Base-by-base conservation (phyloP, 768 basidiomycete species). In the Dictyophora rubrovolvata region DNA sequence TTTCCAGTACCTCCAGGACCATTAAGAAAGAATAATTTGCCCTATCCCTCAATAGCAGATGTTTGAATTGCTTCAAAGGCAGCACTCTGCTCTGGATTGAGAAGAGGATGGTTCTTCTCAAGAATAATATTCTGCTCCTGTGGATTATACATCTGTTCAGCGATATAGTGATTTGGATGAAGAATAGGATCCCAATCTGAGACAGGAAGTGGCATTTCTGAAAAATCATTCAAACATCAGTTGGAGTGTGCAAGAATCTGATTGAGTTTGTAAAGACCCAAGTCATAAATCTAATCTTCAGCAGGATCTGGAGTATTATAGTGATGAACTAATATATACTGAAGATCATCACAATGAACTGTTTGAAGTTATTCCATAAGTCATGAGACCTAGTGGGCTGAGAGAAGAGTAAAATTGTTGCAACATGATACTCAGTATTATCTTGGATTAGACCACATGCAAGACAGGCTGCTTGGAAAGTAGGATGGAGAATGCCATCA, bases 1-100 rank as follows among this genome's bases (percentile, higher is more conserved):
- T 79, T 80, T 12, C 78, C 75, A 55, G 72, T 71, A 0, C 77
- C 76, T 46, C 71, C 77, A 42, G 72, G 66, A 53, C 76, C 74
- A 61, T 73, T 66, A 5, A 79, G 58, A 49, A 78, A 79, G 61
- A 75, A 77, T 0, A 60, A 21, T 14, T 60, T 48, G 0, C 67
- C 70, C 6, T 49, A 10, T 10, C 64, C 34, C 1, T 57, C 5
- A 1, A 65, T 54, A 22, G 70, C 64, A 7, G 72, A 68, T 12
- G 63, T n/a, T 1, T 71, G 54, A 49, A 75, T 69, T 0, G 28
- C 20, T 23, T 72, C 57, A 61, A 61, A 74, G 3, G 69, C 70
- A 28, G 10, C 12, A 7, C 47, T 53, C 52, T 75, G 72, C 6
- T 69, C 70, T 0, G 20, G 34, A 61, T 74, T 75, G 5, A 75